phyloP scores from a whole-genome alignment of 2,329 filamentous ascomycete species.

The Alternaria gaisen region DNA sequence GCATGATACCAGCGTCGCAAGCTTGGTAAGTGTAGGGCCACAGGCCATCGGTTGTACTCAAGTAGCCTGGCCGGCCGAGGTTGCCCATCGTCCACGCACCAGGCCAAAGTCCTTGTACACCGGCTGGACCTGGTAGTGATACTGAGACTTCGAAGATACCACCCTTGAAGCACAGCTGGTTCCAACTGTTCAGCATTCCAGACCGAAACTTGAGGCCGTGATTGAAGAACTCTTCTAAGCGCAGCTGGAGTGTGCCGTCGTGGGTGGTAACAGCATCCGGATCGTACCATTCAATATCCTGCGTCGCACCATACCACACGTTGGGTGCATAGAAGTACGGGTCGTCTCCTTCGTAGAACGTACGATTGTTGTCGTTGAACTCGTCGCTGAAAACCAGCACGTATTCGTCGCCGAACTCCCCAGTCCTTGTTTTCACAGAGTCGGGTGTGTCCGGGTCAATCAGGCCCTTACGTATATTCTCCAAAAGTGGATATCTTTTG shows the following conservation, averaged over 20 bases:
- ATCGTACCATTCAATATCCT: slow-evolving; percentile 62
- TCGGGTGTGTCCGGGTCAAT: slow-evolving; percentile 64
- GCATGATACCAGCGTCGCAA: slow-evolving; percentile 61
- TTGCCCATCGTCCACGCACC: slow-evolving; percentile 66
- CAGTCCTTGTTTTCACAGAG: slow-evolving; percentile 55
- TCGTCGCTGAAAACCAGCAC: slow-evolving; percentile 66
- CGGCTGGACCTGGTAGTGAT: slow-evolving; percentile 61
- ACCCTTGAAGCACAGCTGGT: slow-evolving; percentile 64
- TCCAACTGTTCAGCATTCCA: slow-evolving; percentile 64
- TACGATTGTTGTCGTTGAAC: slow-evolving; percentile 62
- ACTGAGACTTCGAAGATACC: slow-evolving; percentile 63
- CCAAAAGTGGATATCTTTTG: slow-evolving; percentile 56
- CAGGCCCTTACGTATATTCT: slow-evolving; percentile 58
- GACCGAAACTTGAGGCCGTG: slow-evolving; percentile 59
- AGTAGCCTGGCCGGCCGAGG: slow-evolving; percentile 62
- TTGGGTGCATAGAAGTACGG: slow-evolving; percentile 63
- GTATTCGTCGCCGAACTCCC: slow-evolving; percentile 57
- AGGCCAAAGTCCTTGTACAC: slow-evolving; percentile 61
- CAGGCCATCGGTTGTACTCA: slow-evolving; percentile 62
- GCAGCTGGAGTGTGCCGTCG: slow-evolving; percentile 57
- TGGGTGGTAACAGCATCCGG: slow-evolving; percentile 62
- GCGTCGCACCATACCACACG: slow-evolving; percentile 64
- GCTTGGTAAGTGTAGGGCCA: slow-evolving; percentile 65
- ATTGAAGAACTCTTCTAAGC: slow-evolving; percentile 57
- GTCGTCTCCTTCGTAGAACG: slow-evolving; percentile 66